Evolutionary conservation across 75 land plant species (phyloP).

Genomic region (Picea sitchensis): DNA sequence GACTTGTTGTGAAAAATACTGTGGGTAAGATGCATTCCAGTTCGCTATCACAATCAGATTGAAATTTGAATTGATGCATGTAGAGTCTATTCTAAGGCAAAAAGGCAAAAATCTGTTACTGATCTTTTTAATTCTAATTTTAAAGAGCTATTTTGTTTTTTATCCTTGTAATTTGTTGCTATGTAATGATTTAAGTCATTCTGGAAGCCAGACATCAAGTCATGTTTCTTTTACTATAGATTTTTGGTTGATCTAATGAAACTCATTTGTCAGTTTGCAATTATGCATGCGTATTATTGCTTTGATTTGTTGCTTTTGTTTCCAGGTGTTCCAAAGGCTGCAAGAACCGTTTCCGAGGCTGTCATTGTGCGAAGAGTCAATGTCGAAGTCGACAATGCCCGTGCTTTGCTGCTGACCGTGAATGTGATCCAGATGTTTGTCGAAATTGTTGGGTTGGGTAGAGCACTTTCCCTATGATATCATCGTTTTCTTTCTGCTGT

Average conservation of each 20-base stretch:
- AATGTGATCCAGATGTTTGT: conserved; percentile 99
- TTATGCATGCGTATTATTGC: not conserved
- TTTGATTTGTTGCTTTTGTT: conserved; percentile 6
- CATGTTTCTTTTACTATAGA: not conserved
- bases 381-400: conserved; percentile 99
- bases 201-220: not conserved
- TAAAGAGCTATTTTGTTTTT: too few relatives aligned
- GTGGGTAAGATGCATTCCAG: conserved; percentile 70
- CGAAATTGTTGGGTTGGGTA: conserved; percentile 99
- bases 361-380: conserved; percentile 99
- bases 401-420: conserved; percentile 98
- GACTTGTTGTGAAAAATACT: conserved; percentile 98
- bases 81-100: not conserved
- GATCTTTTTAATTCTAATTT: too few relatives aligned
- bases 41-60: not conserved
- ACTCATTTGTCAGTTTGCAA: not conserved
- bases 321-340: conserved; percentile 91
- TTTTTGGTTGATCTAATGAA: not conserved
- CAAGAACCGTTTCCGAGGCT: conserved; percentile 97
- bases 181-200: not conserved
- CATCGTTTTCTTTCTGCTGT: not conserved
- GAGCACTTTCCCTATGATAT: not conserved
- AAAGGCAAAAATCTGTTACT: too few relatives aligned
- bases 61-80: not conserved
- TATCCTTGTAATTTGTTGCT: not conserved